A percentile compares a stretch with the other conserved stretches of the same genome.
phyloP scores from a whole-genome alignment of 225 moss, liverwort and hornwort species.

The Thuidium tamariscinum region DNA sequence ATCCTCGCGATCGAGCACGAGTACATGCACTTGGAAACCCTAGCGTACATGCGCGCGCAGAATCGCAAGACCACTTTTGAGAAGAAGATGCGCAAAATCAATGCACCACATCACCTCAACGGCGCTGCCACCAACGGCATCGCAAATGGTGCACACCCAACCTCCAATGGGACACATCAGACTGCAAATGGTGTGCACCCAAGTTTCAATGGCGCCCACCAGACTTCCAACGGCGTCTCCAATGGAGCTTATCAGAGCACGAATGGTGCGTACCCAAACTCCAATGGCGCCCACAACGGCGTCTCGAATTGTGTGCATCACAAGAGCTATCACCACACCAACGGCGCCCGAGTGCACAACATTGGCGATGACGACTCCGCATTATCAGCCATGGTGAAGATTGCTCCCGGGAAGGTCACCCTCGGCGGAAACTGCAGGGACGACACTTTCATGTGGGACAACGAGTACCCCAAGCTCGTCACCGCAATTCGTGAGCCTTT shows the following conservation, averaged over 20 bases:
- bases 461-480: slow-evolving; percentile 41
- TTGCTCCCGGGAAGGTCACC: slow-evolving; percentile 35
- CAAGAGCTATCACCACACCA: not conserved
- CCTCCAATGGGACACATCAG: not conserved
- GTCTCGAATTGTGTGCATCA: not conserved
- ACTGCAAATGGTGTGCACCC: not conserved
- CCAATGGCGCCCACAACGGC: not conserved
- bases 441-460: slow-evolving; percentile 71
- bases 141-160: not conserved
- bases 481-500: slow-evolving; percentile 13
- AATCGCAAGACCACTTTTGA: slow-evolving; percentile 58
- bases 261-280: not conserved
- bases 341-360: not conserved
- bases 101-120: not conserved
- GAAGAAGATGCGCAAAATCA: slow-evolving; percentile 8
- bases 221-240: not conserved
- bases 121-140: not conserved
- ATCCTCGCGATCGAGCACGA: slow-evolving; percentile 69
- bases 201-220: not conserved
- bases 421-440: slow-evolving; percentile 31
- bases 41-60: slow-evolving; percentile 77
- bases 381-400: slow-evolving; percentile 13
- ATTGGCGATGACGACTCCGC: not conserved
- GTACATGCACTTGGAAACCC: slow-evolving; percentile 81
- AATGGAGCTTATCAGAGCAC: not conserved